Evolutionary conservation across 2,329 filamentous ascomycete species (phyloP), one percentile per base, ranked within the genome.

Genomic region (Nothopassalora personata): DNA sequence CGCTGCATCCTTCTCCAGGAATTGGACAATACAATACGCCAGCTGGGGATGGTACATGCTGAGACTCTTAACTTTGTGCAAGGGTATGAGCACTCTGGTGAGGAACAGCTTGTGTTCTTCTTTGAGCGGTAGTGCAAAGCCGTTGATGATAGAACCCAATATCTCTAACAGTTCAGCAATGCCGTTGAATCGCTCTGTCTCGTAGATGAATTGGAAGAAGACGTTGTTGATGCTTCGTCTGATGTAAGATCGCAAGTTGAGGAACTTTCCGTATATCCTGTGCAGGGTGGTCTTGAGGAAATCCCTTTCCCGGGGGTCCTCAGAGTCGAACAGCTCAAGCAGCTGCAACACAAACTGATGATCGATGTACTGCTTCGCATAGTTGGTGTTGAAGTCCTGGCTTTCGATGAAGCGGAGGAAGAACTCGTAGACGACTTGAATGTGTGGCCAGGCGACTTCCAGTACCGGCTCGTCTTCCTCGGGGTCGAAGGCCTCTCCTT

Each of bases 11-110:
- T 99, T 99, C 74, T 99, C 94, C 60, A 99, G 78, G 74, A 99
- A 99, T 73, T 99, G 94, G 47, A 99, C 94, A 68, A 99, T 99
- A 74, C 94, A 99, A 75, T 99, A 99, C 31, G 94, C 94, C 71
- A 99, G 81, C 74, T 99, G 94, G 54, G 94, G 94, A 74, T 99
- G 94, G 72, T 99, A 99, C 94, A 99, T 97, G 88, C 93, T 97
- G 71, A 99, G 78, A 75, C 93, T 96, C 82, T 97, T 99, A 71
- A 95, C 92, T 76, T 99, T 99, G 81, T 99, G 94, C 65, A 99
- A 79, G 31, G 94, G 94, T 58, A 99, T 85, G 66, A 99, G 80
- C 15, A 97, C 93, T 59, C 94, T 82, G 1, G 94, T 99, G 64
- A 99, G 80, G 80, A 99, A 99, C 30, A 97, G 85, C 79, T 99